phyloP scores from a whole-genome alignment of 768 basidiomycete species.

The Macrolepiota dolichaula region DNA sequence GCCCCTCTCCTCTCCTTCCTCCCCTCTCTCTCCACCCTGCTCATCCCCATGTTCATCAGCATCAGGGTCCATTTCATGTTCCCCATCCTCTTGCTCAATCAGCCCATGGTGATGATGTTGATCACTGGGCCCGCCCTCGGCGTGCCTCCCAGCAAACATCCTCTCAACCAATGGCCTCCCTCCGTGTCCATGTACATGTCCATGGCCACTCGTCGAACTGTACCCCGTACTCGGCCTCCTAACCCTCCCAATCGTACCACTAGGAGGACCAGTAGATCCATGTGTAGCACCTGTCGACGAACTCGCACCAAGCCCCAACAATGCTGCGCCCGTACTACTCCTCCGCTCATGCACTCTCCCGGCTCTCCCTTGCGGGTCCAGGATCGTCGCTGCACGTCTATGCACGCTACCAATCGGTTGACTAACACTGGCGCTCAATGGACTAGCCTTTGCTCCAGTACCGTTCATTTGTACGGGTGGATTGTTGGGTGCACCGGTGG shows the following conservation, averaged over 20 bases:
- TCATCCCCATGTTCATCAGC: slow-evolving; percentile 42
- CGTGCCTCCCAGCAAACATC: slow-evolving; percentile 33
- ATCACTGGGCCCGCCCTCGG: not conserved
- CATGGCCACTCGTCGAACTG: slow-evolving; percentile 24
- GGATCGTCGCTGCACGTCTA: slow-evolving; percentile 72
- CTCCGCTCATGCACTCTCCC: slow-evolving; percentile 66
- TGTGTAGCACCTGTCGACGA: slow-evolving; percentile 10
- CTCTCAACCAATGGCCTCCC: slow-evolving; percentile 37
- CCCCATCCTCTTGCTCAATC: slow-evolving; percentile 22
- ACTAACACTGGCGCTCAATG: slow-evolving; percentile 41
- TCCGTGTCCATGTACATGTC: not conserved
- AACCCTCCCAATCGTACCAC: slow-evolving; percentile 63
- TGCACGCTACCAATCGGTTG: slow-evolving; percentile 61
- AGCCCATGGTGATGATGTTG: slow-evolving; percentile 2
- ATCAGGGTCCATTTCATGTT: slow-evolving; percentile 20
- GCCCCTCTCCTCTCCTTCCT: slow-evolving; percentile 34
- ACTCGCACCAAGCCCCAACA: slow-evolving; percentile 23
- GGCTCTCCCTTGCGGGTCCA: slow-evolving; percentile 57
- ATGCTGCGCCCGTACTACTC: slow-evolving; percentile 72
- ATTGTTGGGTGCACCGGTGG: not conserved
- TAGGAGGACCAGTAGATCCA: slow-evolving; percentile 19
- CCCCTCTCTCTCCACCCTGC: slow-evolving; percentile 42
- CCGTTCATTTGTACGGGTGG: not conserved
- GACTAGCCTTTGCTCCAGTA: slow-evolving; percentile 14
- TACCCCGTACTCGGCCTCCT: slow-evolving; percentile 72